Conservation (phyloP, 2,329 filamentous ascomycete species). For the Diaporthe sp. region DNA sequence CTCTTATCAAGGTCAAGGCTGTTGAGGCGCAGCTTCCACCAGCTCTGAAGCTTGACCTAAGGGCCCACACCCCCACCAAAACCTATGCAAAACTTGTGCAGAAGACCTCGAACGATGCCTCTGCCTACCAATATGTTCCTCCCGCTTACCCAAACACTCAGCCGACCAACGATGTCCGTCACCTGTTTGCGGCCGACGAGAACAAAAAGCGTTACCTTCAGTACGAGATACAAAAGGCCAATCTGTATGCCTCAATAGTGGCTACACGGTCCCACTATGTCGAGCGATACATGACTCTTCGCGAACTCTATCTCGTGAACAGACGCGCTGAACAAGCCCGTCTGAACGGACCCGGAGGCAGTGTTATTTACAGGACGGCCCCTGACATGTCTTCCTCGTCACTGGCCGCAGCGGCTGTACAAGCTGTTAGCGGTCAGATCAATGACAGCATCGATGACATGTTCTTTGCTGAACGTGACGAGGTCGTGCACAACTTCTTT, state of each 20-base stretch:
- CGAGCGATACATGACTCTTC: constrained; percentile 85
- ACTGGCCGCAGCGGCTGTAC: constrained; percentile 53
- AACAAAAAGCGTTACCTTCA: constrained; percentile 71
- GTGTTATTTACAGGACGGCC: constrained; percentile 51
- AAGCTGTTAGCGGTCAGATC: constrained; percentile 58
- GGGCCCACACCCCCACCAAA: constrained; percentile 61
- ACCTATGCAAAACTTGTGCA: constrained; percentile 44
- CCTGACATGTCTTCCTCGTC: constrained; percentile 43
- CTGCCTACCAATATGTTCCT: constrained; percentile 64
- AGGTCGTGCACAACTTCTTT: constrained; percentile 85
- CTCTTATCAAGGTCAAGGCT: constrained; percentile 77
- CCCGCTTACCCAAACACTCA: constrained; percentile 61
- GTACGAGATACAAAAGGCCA: constrained; percentile 92
- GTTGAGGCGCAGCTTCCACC: constrained; percentile 76
- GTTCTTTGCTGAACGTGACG: constrained; percentile 82
- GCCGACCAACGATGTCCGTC: constrained; percentile 63
- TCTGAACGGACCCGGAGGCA: constrained; percentile 44
- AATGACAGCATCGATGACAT: constrained; percentile 75
- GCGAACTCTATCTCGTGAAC: constrained; percentile 71
- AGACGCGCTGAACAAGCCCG: constrained; percentile 52
- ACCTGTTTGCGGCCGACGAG: constrained; percentile 62
- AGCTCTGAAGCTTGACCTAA: constrained; percentile 63
- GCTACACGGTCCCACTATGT: constrained; percentile 87
- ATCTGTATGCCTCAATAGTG: constrained; percentile 86
- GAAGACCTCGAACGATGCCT: constrained; percentile 57